Base-by-base conservation (phyloP, 2,329 filamentous ascomycete genomes). In the Paraconiothyrium brasiliense region DNA sequence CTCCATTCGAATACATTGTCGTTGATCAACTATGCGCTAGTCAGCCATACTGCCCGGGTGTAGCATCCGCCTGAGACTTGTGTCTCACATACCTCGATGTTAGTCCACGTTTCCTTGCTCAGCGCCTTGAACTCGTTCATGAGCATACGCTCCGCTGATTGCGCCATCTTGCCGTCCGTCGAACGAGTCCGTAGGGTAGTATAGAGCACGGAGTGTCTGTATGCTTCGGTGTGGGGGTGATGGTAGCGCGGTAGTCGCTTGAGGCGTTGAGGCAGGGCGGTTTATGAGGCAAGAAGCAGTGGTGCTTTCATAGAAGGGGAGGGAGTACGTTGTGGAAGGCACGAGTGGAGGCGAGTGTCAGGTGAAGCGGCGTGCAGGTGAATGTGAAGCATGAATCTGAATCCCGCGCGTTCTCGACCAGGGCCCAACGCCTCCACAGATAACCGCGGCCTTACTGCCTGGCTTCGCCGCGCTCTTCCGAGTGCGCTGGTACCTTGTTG, bases 81-180 rank as follows among this genome's bases (percentile, higher is more conserved):
- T 4, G 47, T 32, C 24, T 43, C 54, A 59, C 86, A 64, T 80
- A 93, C 92, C 77, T 96, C 91, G 68, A 97, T 92, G 71, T 94
- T 88, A 20, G 97, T 91, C 94, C 94, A 99, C 77, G 92, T 93
- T 84, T 97, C 94, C 79, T 95, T 93, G 58, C 88, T 85, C 44
- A 98, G 86, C 48, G 87, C 85, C 79, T 91, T 90, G 82, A 92
- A 89, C 84, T 98, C 94, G 70, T 91, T 91, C 91, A 97, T 93
- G 59, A 98, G 85, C 55, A 96, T 90, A 73, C 92, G 89, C 80
- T 94, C 90, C 39, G 92, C 89, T 83, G 69, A 67, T 55, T 76
- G 71, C 57, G 71, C 70, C 71, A 75, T 75, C 30, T 69, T 52
- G 27, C 35, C 58, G 50, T 52, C 49, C 50, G 44, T 54, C 43